Evolutionary conservation across 2,329 filamentous ascomycete genomes (phyloP).

Genomic region (Fusarium udum): DNA sequence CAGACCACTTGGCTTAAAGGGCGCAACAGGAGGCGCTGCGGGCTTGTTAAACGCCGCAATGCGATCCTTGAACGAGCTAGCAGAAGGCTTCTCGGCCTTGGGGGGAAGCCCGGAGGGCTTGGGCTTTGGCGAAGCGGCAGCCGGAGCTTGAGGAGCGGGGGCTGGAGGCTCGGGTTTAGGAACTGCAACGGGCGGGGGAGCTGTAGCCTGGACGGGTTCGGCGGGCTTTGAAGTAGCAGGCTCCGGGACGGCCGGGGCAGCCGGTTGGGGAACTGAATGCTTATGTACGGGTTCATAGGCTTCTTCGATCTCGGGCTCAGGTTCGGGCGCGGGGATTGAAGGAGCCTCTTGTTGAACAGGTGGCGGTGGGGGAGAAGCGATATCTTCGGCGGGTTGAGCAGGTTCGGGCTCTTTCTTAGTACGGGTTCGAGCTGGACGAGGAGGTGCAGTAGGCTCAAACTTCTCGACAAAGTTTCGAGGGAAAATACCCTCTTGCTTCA

Average conservation of each 20-base stretch:
- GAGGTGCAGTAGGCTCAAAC: constrained; percentile 90
- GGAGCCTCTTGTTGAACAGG: constrained; percentile 45
- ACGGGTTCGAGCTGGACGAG: constrained; percentile 80
- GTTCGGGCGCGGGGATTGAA: constrained; percentile 48
- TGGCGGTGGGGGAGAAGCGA: constrained; percentile 49
- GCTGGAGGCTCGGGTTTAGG: constrained; percentile 49
- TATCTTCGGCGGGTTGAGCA: constrained; percentile 49
- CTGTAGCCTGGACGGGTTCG: constrained; percentile 48
- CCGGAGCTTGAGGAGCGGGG: constrained; percentile 41
- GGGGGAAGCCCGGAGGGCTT: constrained; percentile 71
- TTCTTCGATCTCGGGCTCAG: constrained; percentile 52
- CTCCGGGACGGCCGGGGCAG: constrained; percentile 45
- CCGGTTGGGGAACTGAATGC: constrained; percentile 49
- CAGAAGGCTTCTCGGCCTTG: constrained; percentile 75
- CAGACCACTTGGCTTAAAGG: constrained; percentile 81
- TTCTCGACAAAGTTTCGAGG: constrained; percentile 97
- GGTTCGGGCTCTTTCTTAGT: constrained; percentile 66
- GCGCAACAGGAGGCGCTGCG: constrained; percentile 84
- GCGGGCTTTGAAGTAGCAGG: constrained; percentile 45
- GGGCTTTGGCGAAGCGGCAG: constrained; percentile 44
- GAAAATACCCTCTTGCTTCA: constrained; percentile 85
- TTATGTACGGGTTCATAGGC: constrained; percentile 43
- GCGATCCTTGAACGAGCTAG: constrained; percentile 88
- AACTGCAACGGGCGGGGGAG: constrained; percentile 27
- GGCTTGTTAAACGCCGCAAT: constrained; percentile 97